Conservation (phyloP, 2,329 filamentous ascomycete genomes). For the Dichotomopilus funicola region DNA sequence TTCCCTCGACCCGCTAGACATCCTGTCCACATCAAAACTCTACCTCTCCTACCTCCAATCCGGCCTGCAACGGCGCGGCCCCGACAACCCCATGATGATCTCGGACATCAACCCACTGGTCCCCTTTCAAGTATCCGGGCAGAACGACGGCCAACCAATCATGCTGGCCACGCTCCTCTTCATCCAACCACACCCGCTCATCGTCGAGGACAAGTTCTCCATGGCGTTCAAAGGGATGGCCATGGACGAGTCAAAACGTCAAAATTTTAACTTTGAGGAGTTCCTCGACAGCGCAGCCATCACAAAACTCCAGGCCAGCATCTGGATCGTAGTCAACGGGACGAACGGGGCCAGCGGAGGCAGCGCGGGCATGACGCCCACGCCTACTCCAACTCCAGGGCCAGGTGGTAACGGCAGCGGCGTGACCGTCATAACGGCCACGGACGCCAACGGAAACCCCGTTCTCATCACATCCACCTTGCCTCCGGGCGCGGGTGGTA, state of each 20-base stretch:
- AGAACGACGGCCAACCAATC: not conserved
- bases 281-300: conserved; percentile 13
- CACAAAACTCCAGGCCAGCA: conserved; percentile 8
- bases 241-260: conserved; percentile 5
- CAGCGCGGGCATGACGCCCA: not conserved
- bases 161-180: conserved; percentile 18
- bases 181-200: conserved; percentile 17
- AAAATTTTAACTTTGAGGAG: conserved; percentile 13
- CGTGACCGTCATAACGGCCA: conserved; percentile 14
- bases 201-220: conserved; percentile 11
- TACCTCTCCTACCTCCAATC: conserved; percentile 17
- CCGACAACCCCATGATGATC: conserved; percentile 7
- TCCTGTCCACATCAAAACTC: conserved; percentile 10
- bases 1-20: conserved; percentile 12
- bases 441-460: conserved; percentile 10
- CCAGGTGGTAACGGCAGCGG: not conserved
- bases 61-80: not conserved
- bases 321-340: conserved; percentile 13
- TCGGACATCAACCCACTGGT: conserved; percentile 19
- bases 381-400: not conserved
- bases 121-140: conserved; percentile 13
- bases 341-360: conserved; percentile 3
- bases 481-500: not conserved
- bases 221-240: conserved; percentile 11
- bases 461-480: conserved; percentile 10